Evolutionary conservation across 2,329 filamentous ascomycete species (phyloP).

Genomic region (Cercospora sp.): DNA sequence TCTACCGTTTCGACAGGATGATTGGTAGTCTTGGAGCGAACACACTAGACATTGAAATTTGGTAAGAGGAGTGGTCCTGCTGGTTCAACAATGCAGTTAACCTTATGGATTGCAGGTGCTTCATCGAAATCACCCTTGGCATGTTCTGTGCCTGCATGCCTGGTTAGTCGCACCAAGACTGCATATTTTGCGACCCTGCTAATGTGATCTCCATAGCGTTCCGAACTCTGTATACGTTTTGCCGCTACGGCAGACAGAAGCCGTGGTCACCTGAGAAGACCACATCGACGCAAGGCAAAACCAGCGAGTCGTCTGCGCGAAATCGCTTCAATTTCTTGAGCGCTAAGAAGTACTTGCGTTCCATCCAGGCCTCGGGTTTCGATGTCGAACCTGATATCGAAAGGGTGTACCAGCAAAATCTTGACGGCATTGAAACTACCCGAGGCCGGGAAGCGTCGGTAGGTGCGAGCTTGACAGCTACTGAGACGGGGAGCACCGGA

Average conservation of each 20-base stretch:
- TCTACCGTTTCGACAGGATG: background rate
- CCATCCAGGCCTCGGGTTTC: background rate
- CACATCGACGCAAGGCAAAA: background rate
- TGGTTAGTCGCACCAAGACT: background rate
- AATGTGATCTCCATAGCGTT: background rate
- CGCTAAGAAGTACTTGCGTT: background rate
- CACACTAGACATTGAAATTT: constrained; percentile 2
- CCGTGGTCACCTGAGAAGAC: background rate
- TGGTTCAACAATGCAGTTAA: background rate
- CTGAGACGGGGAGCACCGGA: background rate
- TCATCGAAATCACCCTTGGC: constrained; percentile 1
- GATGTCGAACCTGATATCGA: background rate
- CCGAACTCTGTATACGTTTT: background rate
- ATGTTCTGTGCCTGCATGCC: constrained; percentile 9
- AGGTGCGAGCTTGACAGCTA: background rate
- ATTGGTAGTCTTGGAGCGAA: background rate
- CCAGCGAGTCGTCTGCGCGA: background rate
- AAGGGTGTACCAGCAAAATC: background rate
- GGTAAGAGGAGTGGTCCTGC: background rate
- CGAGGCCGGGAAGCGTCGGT: background rate
- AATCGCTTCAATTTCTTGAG: background rate
- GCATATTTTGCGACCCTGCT: background rate
- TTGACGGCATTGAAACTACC: background rate
- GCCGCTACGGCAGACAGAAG: background rate
- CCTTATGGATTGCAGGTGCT: background rate